These are phyloP conservation scores for Pachyrhizus erosus DNA, from an alignment of 306 rosid species.

Conservation along the genomic window DNA sequence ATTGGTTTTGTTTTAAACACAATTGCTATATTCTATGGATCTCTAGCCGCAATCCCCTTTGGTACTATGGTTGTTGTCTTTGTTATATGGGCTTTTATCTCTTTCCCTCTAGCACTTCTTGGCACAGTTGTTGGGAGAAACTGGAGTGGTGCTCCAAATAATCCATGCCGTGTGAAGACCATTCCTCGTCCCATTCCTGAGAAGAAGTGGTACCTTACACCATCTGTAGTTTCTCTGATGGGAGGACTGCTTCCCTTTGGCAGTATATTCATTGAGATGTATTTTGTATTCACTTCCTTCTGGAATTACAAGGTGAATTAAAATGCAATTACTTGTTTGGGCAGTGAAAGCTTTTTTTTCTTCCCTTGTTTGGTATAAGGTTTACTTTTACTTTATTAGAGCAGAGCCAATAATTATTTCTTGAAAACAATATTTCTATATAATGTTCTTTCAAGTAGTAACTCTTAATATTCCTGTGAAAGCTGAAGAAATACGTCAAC, in stretches of 20 bases:
- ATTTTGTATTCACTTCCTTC: constrained; percentile 98
- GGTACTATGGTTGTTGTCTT: constrained; percentile 99
- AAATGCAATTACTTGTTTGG: constrained; percentile 28
- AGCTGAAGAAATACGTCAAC: constrained; percentile 1
- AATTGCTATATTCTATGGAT: constrained; percentile 94
- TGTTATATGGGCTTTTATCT: constrained; percentile 98
- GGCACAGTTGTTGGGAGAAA: constrained; percentile 99
- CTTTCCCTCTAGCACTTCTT: constrained; percentile 98
- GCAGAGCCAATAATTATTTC: neutral
- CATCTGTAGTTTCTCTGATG: constrained; percentile 96
- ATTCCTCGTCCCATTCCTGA: constrained; percentile 99
- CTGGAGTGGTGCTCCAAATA: constrained; percentile 99
- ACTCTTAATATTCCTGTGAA: constrained; percentile 14
- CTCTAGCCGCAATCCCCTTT: constrained; percentile 98
- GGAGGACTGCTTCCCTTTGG: constrained; percentile 99
- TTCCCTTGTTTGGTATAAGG: neutral
- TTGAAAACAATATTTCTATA: constrained; percentile 22
- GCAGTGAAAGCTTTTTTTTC: neutral
- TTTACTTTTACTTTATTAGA: constrained; percentile 23
- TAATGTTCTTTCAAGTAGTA: neutral
- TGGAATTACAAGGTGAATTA: constrained; percentile 84
- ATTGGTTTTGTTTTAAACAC: constrained; percentile 95
- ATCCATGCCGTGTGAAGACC: constrained; percentile 98
- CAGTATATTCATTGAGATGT: constrained; percentile 99
- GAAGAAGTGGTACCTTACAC: constrained; percentile 99